These are phyloP conservation scores for Exophiala alcalophila DNA, from an alignment of 2,329 filamentous ascomycete genomes.

Conservation along the genomic window DNA sequence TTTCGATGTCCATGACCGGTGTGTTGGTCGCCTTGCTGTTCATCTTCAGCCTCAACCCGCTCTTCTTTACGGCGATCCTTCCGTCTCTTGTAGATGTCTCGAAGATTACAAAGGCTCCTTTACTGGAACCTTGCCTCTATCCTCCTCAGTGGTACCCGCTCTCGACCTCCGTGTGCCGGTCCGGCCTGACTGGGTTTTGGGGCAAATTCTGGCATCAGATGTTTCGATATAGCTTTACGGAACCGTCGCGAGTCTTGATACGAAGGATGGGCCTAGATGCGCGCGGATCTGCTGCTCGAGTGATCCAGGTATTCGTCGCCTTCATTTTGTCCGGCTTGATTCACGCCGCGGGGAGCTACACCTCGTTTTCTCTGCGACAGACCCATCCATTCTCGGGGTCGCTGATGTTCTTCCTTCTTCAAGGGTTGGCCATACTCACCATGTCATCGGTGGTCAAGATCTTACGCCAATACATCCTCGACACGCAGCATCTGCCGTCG, in stretches of 20 bases:
- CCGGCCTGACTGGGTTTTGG: conserved; percentile 79
- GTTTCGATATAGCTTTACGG: conserved; percentile 63
- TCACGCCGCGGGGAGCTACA: conserved; percentile 68
- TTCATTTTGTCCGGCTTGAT: conserved; percentile 67
- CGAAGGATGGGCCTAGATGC: conserved; percentile 13
- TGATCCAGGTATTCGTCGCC: conserved; percentile 49
- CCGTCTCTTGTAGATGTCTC: conserved; percentile 46
- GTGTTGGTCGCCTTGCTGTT: conserved; percentile 61
- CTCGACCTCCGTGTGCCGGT: conserved; percentile 48
- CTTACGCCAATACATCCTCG: conserved; percentile 35
- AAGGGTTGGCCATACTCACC: conserved; percentile 62
- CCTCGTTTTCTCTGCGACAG: conserved; percentile 55
- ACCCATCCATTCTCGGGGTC: conserved; percentile 54
- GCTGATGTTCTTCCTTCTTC: conserved; percentile 68
- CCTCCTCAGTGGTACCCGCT: conserved; percentile 54
- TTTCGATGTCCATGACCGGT: conserved; percentile 54
- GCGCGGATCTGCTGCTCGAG: conserved; percentile 34
- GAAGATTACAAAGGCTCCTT: conserved; percentile 56
- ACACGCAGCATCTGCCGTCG: conserved; percentile 42
- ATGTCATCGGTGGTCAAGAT: conserved; percentile 50
- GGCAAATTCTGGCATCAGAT: conserved; percentile 87
- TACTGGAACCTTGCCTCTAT: conserved; percentile 61
- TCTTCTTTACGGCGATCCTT: conserved; percentile 56
- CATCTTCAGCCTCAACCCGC: conserved; percentile 59
- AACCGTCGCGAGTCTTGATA: conserved; percentile 31